Base-by-base conservation (phyloP, 352 stramenopile species). In the Elongisporangium undulatum region DNA sequence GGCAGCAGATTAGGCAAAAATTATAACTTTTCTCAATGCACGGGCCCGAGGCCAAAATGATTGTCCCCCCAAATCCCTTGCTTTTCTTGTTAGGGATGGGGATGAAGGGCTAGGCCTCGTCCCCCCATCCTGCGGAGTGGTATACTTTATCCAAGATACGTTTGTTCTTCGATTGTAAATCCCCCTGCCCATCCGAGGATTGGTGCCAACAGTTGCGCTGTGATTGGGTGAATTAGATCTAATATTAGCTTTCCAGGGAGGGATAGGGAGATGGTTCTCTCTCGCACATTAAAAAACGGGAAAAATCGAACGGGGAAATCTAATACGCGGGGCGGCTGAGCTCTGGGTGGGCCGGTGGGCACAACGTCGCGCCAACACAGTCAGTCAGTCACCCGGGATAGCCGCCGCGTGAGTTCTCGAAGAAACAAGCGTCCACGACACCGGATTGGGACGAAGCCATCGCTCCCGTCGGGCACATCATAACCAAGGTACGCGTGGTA, bases 371-470 rank as follows among this genome's bases (percentile, higher is more conserved):
- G 34, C 34, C 12, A 45, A 45, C 34, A 45, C 34, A 45, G 34
- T 45, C 34, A 45, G 34, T 45, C 34, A 45, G 34, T 45, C 34
- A 45, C 34, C 34, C 34, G 34, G 34, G 34, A 45, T 45, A 45
- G 34, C 29, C 10, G 26, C 29, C 29, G 34, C 34, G 34, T 45
- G 34, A 45, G 34, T 17, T 45, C 34, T 45, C 34, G 34, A 45
- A 45, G 34, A 45, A 45, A 45, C 34, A 45, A 45, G 34, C 34
- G 34, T 17, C 34, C 34, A 45, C 34, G 34, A 45, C 51, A 20
- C 51, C 21, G 22, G 19, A 55, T 58, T 53, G n/a, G 3, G 38
- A 23, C 23, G 23, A 15, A 21, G 39, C 5, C 52, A 53, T 59
- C 41, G 34, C 34, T 45, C 34, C 19, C 52, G 51, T 23, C 23